A percentile compares a stretch with the other conserved stretches of the same genome.
Conservation (phyloP, 768 basidiomycete species). For the Trichaptum fuscoviolaceum region DNA sequence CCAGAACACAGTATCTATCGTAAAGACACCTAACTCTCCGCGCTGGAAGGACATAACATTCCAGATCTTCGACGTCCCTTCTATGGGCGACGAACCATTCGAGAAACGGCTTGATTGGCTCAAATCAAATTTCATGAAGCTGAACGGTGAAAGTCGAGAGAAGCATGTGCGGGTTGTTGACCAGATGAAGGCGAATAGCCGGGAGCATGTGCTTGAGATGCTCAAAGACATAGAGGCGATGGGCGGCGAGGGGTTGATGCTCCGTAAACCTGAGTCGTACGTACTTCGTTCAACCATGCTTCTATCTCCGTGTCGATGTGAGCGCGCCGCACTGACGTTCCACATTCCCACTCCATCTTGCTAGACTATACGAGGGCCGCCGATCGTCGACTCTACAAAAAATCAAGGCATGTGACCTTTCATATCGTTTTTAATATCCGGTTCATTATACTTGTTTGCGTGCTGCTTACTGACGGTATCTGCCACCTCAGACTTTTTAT, state of each 20-base stretch:
- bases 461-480: neutral
- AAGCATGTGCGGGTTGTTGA: slow-evolving; percentile 37
- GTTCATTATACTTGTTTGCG: slow-evolving; percentile 1
- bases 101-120: slow-evolving; percentile 45
- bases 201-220: slow-evolving; percentile 49
- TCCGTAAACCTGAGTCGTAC: slow-evolving; percentile 45
- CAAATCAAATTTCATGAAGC: slow-evolving; percentile 21
- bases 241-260: slow-evolving; percentile 58
- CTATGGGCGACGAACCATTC: slow-evolving; percentile 39
- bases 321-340: neutral
- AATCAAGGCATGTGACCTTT: slow-evolving; percentile 37
- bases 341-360: neutral
- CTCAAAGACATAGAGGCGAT: slow-evolving; percentile 48
- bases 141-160: slow-evolving; percentile 35
- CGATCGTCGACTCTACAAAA: slow-evolving; percentile 47
- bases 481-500: slow-evolving; percentile 41
- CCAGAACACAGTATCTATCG: slow-evolving; percentile 53
- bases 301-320: neutral
- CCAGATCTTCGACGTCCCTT: slow-evolving; percentile 58
- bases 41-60: slow-evolving; percentile 53
- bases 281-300: slow-evolving; percentile 16
- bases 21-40: slow-evolving; percentile 51
- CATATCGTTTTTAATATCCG: neutral
- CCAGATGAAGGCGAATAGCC: slow-evolving; percentile 38
- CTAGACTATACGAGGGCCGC: slow-evolving; percentile 44